Conservation (phyloP, 352 stramenopile genomes). For the Pythium monospermum region DNA sequence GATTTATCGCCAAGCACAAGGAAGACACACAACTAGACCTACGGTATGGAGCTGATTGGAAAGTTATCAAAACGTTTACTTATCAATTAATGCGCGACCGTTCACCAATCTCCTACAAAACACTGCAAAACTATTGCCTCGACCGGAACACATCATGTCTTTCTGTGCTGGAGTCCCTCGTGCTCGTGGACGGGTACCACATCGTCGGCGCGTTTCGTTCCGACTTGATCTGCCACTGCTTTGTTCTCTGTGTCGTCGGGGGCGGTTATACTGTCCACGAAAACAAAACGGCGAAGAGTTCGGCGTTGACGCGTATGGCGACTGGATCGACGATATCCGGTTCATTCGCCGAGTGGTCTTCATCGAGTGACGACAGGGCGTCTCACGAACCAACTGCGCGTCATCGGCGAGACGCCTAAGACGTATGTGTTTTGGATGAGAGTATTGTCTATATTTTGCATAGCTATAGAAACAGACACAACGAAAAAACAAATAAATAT, state of each 20-base stretch:
- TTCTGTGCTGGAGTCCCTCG: background rate
- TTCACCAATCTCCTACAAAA: background rate
- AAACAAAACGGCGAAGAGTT: background rate
- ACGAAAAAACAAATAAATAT: too few relatives aligned
- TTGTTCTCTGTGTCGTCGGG: background rate
- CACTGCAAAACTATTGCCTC: background rate
- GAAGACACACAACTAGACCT: background rate
- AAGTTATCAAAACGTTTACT: background rate
- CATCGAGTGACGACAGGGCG: too few relatives aligned
- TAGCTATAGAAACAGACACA: too few relatives aligned
- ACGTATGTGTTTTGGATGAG: too few relatives aligned
- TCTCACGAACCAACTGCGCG: too few relatives aligned
- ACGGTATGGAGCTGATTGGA: background rate
- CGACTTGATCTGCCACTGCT: conserved; percentile 1
- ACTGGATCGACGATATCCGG: conserved; percentile 4
- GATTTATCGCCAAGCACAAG: background rate
- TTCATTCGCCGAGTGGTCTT: conserved; percentile 1
- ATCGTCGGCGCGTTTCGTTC: conserved; percentile 3
- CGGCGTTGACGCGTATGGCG: background rate
- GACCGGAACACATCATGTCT: background rate
- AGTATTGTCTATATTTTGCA: too few relatives aligned
- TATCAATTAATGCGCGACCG: background rate
- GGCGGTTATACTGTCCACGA: background rate
- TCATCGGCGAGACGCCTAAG: too few relatives aligned
- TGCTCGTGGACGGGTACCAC: background rate